Base-by-base conservation (phyloP, 805 yeast genomes). In the Komagataella mondaviorum region DNA sequence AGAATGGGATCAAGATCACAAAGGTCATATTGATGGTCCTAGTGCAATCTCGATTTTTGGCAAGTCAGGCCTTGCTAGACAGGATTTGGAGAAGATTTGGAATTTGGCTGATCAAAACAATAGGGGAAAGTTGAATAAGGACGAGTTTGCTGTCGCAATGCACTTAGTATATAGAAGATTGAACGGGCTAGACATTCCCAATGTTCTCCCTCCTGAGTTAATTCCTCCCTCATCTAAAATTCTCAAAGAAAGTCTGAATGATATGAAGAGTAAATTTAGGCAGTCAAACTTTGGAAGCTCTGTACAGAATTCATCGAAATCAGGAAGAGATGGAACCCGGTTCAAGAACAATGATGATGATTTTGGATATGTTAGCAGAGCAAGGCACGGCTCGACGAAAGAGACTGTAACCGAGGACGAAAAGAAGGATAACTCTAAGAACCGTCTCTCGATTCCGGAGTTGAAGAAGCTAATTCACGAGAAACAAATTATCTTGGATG, bases 61-160 rank as follows among this genome's bases (percentile, higher is more conserved):
- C 51, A 91, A 93, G 68, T 85, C 96, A 18, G 98, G 98, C 2
- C 77, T 93, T 57, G 75, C 82, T 52, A 81, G 96, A 65, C 73
- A 80, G 4, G 97, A 90, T 60, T 74, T 91, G 55, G 98, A 90
- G 65, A 75, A 81, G 46, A 89, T 93, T 55, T 91, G 99, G 99
- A 86, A 80, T 49, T 73, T 91, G 57, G 79, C 90, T 52, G 98
- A 93, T 64, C 77, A 83, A 14, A 81, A 83, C 51, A 85, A 89
- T 64, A 76, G 84, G 51, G 96, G 97, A 4, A 81, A 78, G 62
- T 78, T 91, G 57, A 86, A 87, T 63, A 81, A 80, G 60, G 96
- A 91, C 63, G 96, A 88, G 65, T 93, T 91, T 70, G 85, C 96
- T 0, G 89, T 93, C 43, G 97, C 98, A 36, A 93, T 91, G 98